Conservation (phyloP, 768 basidiomycete genomes). For the Sporobolomyces pararoseus region DNA sequence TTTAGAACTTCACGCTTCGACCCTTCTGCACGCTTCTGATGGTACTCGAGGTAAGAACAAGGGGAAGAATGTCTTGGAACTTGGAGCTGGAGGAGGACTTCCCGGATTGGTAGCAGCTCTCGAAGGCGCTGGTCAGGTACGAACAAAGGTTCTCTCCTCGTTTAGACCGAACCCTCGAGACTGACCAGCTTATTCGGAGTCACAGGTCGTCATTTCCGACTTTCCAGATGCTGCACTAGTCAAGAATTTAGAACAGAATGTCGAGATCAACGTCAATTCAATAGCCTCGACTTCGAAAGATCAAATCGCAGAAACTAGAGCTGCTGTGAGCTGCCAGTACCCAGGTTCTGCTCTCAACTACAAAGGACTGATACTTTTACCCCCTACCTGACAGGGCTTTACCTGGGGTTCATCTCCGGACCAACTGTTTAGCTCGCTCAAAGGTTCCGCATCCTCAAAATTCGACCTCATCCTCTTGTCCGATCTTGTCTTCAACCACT, state of each 20-base stretch:
- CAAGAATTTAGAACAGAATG: constrained; percentile 70
- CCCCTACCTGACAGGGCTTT: constrained; percentile 65
- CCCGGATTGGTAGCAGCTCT: constrained; percentile 72
- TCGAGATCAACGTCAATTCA: constrained; percentile 57
- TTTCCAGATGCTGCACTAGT: constrained; percentile 78
- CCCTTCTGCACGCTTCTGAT: constrained; percentile 21
- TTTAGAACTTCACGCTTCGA: constrained; percentile 45
- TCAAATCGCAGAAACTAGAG: constrained; percentile 7
- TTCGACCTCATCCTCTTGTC: constrained; percentile 85
- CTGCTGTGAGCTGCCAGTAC: constrained; percentile 38
- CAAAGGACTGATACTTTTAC: too few species aligned
- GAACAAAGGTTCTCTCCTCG: constrained; percentile 26
- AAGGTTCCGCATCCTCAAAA: constrained; percentile 40
- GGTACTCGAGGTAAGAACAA: constrained; percentile 33
- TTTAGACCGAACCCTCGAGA: not conserved
- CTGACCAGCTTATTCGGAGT: not conserved
- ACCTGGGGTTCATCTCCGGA: constrained; percentile 68
- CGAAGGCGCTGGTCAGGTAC: constrained; percentile 67
- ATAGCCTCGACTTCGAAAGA: not conserved
- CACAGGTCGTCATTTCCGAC: constrained; percentile 78
- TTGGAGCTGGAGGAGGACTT: constrained; percentile 88
- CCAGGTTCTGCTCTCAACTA: too few species aligned
- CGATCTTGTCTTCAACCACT: constrained; percentile 62
- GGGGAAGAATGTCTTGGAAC: constrained; percentile 64
- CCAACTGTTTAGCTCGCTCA: constrained; percentile 52